These are phyloP conservation scores for Fomitopsis pinicola DNA, from an alignment of 1,284 basidiomycete species.

Conservation along the genomic window DNA sequence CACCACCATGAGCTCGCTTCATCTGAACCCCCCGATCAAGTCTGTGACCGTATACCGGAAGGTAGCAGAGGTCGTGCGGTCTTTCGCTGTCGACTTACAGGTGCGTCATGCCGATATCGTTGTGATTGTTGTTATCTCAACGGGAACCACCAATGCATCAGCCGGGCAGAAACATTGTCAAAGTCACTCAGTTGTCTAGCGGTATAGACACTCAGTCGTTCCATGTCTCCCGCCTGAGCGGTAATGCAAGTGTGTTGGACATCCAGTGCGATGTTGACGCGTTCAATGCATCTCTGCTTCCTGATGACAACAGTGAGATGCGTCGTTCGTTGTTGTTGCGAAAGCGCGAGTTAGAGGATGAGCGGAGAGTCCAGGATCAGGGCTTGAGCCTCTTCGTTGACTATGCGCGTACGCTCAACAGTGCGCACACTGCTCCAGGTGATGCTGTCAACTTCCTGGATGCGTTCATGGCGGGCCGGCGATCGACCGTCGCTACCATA, in stretches of 20 bases:
- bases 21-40: not conserved
- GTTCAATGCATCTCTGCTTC: not conserved
- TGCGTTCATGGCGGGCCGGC: conserved; percentile 35
- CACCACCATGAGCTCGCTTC: no score
- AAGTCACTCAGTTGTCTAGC: not conserved
- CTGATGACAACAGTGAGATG: conserved; percentile 12
- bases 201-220: not conserved
- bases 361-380: conserved; percentile 34
- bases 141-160: not conserved
- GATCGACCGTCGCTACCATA: conserved; percentile 34
- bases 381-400: conserved; percentile 37
- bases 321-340: conserved; percentile 33
- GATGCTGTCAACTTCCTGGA: conserved; percentile 38
- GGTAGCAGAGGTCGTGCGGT: not conserved
- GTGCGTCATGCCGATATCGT: not conserved
- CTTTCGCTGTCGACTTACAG: not conserved
- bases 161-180: not conserved
- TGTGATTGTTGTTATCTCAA: not conserved
- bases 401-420: conserved; percentile 40
- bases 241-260: not conserved
- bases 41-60: not conserved
- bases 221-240: not conserved
- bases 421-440: conserved; percentile 37
- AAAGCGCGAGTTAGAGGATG: conserved; percentile 30
- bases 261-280: not conserved